A percentile compares a stretch with the other conserved stretches of the same genome.
Conservation (phyloP, 345 rosid genomes). For the Brassica rapa region DNA sequence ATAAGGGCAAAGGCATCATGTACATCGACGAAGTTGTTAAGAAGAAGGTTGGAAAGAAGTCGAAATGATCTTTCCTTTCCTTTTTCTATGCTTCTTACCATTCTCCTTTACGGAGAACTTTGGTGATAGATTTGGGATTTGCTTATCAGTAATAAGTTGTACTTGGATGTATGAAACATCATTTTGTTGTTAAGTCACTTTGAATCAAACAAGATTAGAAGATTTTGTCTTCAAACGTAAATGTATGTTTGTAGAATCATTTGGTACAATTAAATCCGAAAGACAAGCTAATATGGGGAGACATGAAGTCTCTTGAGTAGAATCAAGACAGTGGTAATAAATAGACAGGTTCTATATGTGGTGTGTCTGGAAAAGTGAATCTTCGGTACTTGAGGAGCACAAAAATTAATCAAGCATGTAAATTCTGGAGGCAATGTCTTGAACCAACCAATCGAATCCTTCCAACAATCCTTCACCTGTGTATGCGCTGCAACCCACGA, state of each 20-base stretch:
- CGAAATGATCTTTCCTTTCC: slow-evolving; percentile 44
- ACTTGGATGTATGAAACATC: slow-evolving; percentile 27
- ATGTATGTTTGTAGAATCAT: neutral
- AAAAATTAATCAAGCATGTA: slow-evolving; percentile 69
- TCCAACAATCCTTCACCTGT: slow-evolving; percentile 86
- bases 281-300: neutral
- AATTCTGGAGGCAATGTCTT: slow-evolving; percentile 88
- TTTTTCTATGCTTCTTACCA: neutral
- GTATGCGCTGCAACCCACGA: slow-evolving; percentile 87
- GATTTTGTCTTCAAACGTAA: neutral
- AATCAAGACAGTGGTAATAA: neutral
- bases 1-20: slow-evolving; percentile 79
- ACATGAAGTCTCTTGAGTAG: neutral
- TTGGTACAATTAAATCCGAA: neutral
- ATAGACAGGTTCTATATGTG: neutral
- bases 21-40: slow-evolving; percentile 73
- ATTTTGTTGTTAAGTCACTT: slow-evolving; percentile 12
- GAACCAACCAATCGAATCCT: slow-evolving; percentile 94
- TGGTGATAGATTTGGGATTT: slow-evolving; percentile 25
- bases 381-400: neutral
- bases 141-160: slow-evolving; percentile 21
- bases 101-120: neutral
- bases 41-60: slow-evolving; percentile 75
- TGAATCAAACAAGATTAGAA: slow-evolving; percentile 9
- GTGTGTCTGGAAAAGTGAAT: neutral